phyloP scores from a whole-genome alignment of 78 protist species.

The Bigelowiella natans region DNA sequence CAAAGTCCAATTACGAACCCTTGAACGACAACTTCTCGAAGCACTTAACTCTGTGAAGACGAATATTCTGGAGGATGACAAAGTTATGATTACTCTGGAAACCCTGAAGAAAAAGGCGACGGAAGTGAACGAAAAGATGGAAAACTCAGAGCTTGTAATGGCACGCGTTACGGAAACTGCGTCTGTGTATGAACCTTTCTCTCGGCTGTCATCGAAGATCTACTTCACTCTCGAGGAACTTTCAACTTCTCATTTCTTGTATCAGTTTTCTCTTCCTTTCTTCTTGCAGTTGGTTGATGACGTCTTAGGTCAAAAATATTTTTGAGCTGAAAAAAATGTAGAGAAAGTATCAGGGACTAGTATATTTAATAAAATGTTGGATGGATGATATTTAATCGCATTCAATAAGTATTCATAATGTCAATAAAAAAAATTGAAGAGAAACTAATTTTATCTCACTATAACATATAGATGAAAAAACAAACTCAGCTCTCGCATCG shows the following conservation, averaged over 20 bases:
- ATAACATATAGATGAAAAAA: no score
- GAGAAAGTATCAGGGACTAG: no score
- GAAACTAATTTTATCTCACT: no score
- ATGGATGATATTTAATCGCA: no score
- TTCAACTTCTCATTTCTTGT: conserved; percentile 59
- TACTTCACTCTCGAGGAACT: conserved; percentile 76
- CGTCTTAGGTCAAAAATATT: no score
- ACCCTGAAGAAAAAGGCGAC: conserved; percentile 54
- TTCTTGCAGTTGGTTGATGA: conserved; percentile 61
- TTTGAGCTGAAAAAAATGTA: no score
- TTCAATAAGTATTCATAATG: no score
- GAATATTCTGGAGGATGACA: conserved; percentile 77
- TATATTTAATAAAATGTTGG: no score
- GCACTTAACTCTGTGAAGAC: conserved; percentile 51
- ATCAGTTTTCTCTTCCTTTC: conserved; percentile 75
- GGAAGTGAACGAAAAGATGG: conserved; percentile 59
- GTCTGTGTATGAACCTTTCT: conserved; percentile 58
- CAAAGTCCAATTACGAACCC: conserved; percentile 50
- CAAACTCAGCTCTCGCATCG: no score
- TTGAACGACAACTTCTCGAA: conserved; percentile 72
- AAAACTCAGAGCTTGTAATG: conserved; percentile 59
- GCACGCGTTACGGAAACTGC: conserved; percentile 40
- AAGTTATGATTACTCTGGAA: conserved; percentile 72
- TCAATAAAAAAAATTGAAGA: no score
- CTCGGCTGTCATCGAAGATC: conserved; percentile 45